Conservation (phyloP, 2,329 filamentous ascomycete species). For the Diplodia mutila region DNA sequence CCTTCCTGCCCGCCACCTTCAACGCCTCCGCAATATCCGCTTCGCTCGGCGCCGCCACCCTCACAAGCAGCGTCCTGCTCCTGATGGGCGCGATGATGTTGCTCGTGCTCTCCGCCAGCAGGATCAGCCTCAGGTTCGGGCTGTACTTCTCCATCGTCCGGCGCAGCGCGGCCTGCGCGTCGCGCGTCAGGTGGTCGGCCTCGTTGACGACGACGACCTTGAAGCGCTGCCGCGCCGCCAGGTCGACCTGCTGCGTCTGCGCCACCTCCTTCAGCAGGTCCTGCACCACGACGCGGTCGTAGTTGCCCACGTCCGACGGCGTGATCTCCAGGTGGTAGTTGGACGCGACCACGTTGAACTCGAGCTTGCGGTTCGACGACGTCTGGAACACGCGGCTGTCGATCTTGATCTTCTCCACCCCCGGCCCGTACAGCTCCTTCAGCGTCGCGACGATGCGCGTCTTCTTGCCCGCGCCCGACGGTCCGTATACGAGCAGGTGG, state of each 20-base stretch:
- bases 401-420: constrained; percentile 99
- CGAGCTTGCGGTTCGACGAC: constrained; percentile 91
- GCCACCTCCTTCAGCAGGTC: constrained; percentile 97
- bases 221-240: constrained; percentile 86
- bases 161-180: constrained; percentile 92
- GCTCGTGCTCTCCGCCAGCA: constrained; percentile 92
- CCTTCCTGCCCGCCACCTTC: constrained; percentile 70
- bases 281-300: constrained; percentile 93
- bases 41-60: constrained; percentile 87
- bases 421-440: constrained; percentile 91
- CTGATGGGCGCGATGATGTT: constrained; percentile 99
- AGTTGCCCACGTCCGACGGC: constrained; percentile 93
- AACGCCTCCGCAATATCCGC: constrained; percentile 82
- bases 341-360: constrained; percentile 98
- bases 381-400: constrained; percentile 97
- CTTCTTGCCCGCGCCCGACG: constrained; percentile 96
- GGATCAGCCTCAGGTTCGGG: constrained; percentile 86
- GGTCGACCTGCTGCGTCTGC: constrained; percentile 98
- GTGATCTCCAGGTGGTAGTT: constrained; percentile 99
- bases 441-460: constrained; percentile 94
- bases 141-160: constrained; percentile 99
- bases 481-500: constrained; percentile 94
- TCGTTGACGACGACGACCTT: constrained; percentile 99
- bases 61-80: constrained; percentile 85
- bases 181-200: constrained; percentile 88